Base-by-base conservation (phyloP, 2,329 filamentous ascomycete species). In the Didymella keratinophila region DNA sequence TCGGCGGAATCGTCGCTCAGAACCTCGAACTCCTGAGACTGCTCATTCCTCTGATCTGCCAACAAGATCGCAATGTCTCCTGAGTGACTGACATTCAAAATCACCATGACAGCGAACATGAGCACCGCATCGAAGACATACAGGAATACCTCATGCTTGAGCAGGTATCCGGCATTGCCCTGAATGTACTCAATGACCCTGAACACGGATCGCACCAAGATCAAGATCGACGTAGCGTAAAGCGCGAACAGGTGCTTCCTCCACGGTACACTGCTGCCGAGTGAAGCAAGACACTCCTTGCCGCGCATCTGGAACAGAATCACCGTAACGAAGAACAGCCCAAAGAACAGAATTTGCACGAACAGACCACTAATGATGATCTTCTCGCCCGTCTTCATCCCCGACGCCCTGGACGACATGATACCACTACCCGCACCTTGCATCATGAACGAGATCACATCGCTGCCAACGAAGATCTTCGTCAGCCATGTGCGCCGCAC, bases 141-240 rank as follows among this genome's bases (percentile, higher is more conserved):
- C 3, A 81, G 52, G 43, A 71, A 81, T 2, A 72, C 68, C 71
- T 84, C 82, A 21, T 77, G 71, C 5, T 56, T 62, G 34, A 82
- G 68, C 10, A 85, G 63, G 47, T 75, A 78, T 1, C 83, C 82
- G 21, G 73, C 63, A 25, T 77, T 73, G 1, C 82, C 82, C 63
- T 78, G 68, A 0, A 72, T 60, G 57, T 82, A 86, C 71, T 85
- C 83, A 7, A 79, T 67, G 10, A 84, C 73, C 30, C 83, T 77
- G 52, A 83, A 83, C 2, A 84, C 57, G 7, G 73, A 80, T 34
- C 84, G 77, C 6, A 84, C 52, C 58, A 85, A 69, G 64, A 86
- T 84, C 18, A 84, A 68, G 0, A 68, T 59, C 56, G 76, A 80
- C 28, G 76, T 73, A 2, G 65, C 45, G 62, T 84, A 84, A 11